These are phyloP conservation scores for Przewalskia tangutica DNA, from an alignment of 257 asterid genomes.

Conservation along the genomic window DNA sequence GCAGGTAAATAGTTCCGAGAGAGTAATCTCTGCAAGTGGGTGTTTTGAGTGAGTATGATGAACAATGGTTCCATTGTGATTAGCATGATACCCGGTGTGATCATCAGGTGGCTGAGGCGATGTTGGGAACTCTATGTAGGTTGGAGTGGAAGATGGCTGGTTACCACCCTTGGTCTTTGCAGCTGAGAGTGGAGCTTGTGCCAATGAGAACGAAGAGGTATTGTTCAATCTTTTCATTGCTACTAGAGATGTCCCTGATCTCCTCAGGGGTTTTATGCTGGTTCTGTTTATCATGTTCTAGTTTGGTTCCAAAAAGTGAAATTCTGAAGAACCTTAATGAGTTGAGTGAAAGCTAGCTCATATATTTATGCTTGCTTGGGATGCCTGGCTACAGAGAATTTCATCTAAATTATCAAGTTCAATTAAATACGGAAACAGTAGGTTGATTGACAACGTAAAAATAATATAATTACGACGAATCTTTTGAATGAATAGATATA, in stretches of 20 bases:
- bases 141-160: background rate
- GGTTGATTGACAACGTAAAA: background rate
- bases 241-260: conserved; percentile 3
- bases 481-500: background rate
- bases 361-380: conserved; percentile 1
- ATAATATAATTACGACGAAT: background rate
- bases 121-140: conserved; percentile 34
- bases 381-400: background rate
- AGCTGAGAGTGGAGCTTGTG: conserved; percentile 3
- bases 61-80: conserved; percentile 23
- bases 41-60: conserved; percentile 61
- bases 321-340: background rate
- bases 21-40: conserved; percentile 36
- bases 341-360: conserved; percentile 1
- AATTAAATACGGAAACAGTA: background rate
- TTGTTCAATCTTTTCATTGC: background rate
- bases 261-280: background rate
- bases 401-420: background rate
- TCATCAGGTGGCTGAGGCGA: conserved; percentile 34
- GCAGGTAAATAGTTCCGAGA: conserved; percentile 48
- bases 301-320: background rate
- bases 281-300: background rate
- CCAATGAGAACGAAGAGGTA: background rate
- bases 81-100: conserved; percentile 5
- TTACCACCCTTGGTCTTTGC: background rate